These are phyloP conservation scores for Amylostereum chailletii DNA, from an alignment of 1,284 basidiomycete species.

Conservation along the genomic window DNA sequence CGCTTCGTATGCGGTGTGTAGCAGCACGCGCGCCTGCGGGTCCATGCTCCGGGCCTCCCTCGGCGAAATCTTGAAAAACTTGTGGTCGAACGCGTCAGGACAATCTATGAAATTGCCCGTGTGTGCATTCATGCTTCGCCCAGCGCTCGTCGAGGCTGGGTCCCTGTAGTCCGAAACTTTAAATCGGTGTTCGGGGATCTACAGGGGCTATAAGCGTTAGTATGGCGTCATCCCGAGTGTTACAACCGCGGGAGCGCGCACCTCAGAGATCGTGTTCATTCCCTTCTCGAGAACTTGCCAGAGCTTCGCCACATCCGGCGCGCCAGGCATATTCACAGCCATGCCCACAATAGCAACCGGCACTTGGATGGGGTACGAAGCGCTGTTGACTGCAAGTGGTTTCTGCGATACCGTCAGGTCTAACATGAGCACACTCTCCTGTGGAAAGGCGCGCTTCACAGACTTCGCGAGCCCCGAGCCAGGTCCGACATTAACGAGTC, in stretches of 20 bases:
- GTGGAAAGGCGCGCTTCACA: constrained; percentile 27
- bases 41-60: constrained; percentile 68
- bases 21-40: constrained; percentile 61
- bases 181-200: constrained; percentile 60
- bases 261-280: constrained; percentile 49
- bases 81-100: constrained; percentile 54
- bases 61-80: constrained; percentile 65
- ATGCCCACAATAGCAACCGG: constrained; percentile 66
- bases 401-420: constrained; percentile 16
- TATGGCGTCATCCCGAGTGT: neutral
- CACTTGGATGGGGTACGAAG: constrained; percentile 28
- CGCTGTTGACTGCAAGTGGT: neutral
- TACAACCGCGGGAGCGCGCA: constrained; percentile 18
- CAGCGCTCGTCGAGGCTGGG: constrained; percentile 15
- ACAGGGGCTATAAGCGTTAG: constrained; percentile 1
- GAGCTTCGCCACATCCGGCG: constrained; percentile 33
- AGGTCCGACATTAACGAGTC: constrained; percentile 49
- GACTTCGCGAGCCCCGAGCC: constrained; percentile 35
- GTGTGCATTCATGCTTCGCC: constrained; percentile 38
- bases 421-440: constrained; percentile 15
- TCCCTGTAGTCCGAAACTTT: constrained; percentile 30
- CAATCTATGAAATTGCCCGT: constrained; percentile 58
- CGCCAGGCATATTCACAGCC: constrained; percentile 58
- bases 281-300: constrained; percentile 55
- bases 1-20: constrained; percentile 59